Base-by-base conservation (phyloP, 768 basidiomycete species). In the Tephrocybe sp. region DNA sequence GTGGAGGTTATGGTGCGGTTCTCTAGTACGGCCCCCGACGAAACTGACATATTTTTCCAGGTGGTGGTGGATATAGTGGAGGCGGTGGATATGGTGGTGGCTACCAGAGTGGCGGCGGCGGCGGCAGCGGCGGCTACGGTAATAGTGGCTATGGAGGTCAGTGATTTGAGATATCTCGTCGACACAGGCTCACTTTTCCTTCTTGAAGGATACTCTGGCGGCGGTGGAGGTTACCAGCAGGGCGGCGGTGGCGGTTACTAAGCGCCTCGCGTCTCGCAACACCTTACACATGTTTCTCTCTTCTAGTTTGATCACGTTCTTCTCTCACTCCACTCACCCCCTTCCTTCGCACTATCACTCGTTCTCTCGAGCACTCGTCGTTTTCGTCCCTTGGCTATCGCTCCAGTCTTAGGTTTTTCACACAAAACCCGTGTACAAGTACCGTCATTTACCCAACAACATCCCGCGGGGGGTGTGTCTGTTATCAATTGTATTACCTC, bases 401-500 rank as follows among this genome's bases (percentile, higher is more conserved):
- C 62, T 53, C 53, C 42, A 61, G 65, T 68, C 68, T 70, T 51
- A 64, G 66, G 67, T 70, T 59, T 62, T 30, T 61, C 64, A 64
- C 62, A 64, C 66, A 64, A 70, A 69, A 66, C 71, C 66, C 68
- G 63, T 76, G 73, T 76, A 75, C 73, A 72, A 70, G 62, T 75
- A 65, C 67, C 61, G 54, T 60, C 55, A 47, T 58, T 52, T 50
- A 58, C 55, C 46, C 43, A 45, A 22, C 45, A 35, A 46, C 46
- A 35, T 51, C 36, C 24, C 45, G 21, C 38, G 47, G 39, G 57
- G 57, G 60, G 57, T 57, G 57, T 60, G 55, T 50, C 47, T 28
- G 54, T 49, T 60, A 51, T 45, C 35, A 53, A 43, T 40, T 44
- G 60, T 63, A 54, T 59, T 9, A 49, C 22, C 25, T 19, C 28